Evolutionary conservation across 176 grass and related monocot genomes (phyloP), one percentile per base, ranked within the genome.

Genomic region (Rhynchospora tenuis): DNA sequence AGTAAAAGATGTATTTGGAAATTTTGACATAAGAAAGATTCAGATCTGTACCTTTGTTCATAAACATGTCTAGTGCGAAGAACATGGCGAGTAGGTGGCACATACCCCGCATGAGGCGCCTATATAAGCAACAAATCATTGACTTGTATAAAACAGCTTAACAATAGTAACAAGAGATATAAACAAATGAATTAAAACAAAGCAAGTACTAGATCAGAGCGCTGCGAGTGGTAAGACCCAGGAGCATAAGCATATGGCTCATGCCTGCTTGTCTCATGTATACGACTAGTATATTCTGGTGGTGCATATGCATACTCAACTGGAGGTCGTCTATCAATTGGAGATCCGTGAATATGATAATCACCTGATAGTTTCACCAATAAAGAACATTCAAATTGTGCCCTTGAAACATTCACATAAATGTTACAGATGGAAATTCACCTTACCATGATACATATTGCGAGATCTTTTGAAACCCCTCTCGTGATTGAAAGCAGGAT

Each of bases 321-420:
- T 22, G 15, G 55, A 3, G 23, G 28, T 19, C 28, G 7, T 80
- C 56, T 80, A 52, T 52, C 48, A 55, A 29, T 76, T 20, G 48
- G 22, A 76, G 72, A 31, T 10, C 72, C 48, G 9, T 17, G 72
- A 28, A 13, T 55, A 58, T 62, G 78, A 58, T 80, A 59, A 61
- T 80, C 29, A 8, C 52, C 78, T 80, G 42, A 80, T 80, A 80
- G n/a, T 80, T 80, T 62, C 16, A 80, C 28, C 78, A 80, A 44
- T 43, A n/a, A 80, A 60, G 15, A 76, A 76, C 11, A 51, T 64
- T 44, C 56, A 80, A 6, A 80, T 43, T 60, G n/a, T 46, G 62
- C 52, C 50, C 8, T 38, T 9, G 19, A 80, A 62, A 22, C 62
- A 62, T 60, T 80, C 29, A 15, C 61, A 22, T 31, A 61, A 80